Evolutionary conservation across 176 grass and related monocot species (phyloP).

Genomic region (Ensete ventricosum): DNA sequence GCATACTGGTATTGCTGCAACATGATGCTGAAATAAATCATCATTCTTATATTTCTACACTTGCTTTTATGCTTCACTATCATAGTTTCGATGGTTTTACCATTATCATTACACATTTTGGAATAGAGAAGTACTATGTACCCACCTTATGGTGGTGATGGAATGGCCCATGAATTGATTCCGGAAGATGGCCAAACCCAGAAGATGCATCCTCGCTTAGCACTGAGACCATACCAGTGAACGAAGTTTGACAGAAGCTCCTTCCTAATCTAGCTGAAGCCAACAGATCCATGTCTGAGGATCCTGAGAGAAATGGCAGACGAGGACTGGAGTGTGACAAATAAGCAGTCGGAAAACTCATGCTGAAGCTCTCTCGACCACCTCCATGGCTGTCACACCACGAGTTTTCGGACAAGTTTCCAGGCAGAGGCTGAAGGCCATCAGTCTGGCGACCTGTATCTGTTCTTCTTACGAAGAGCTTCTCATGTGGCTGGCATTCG

Average conservation of each 20-base stretch:
- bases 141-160: conserved; percentile 42
- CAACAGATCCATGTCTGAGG: conserved; percentile 29
- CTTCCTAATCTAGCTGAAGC: conserved; percentile 42
- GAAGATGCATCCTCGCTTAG: conserved; percentile 37
- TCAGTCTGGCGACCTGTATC: conserved; percentile 5
- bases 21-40: too few species aligned
- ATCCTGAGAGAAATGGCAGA: background rate
- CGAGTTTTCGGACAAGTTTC: background rate
- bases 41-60: too few species aligned
- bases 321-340: conserved; percentile 15
- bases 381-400: background rate
- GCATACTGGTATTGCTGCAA: too few species aligned
- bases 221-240: conserved; percentile 22
- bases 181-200: conserved; percentile 45
- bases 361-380: background rate
- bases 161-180: conserved; percentile 31
- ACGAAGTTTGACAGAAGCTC: conserved; percentile 34
- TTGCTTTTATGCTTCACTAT: too few species aligned
- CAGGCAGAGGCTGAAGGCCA: conserved; percentile 6
- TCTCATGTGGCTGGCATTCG: conserved; percentile 21
- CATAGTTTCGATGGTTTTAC: too few species aligned
- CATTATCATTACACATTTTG: too few species aligned
- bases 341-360: conserved; percentile 36
- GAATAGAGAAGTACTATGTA: background rate
- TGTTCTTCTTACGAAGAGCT: conserved; percentile 17